Base-by-base conservation (phyloP, 2,329 filamentous ascomycete genomes). In the Coniochaeta ligniaria region DNA sequence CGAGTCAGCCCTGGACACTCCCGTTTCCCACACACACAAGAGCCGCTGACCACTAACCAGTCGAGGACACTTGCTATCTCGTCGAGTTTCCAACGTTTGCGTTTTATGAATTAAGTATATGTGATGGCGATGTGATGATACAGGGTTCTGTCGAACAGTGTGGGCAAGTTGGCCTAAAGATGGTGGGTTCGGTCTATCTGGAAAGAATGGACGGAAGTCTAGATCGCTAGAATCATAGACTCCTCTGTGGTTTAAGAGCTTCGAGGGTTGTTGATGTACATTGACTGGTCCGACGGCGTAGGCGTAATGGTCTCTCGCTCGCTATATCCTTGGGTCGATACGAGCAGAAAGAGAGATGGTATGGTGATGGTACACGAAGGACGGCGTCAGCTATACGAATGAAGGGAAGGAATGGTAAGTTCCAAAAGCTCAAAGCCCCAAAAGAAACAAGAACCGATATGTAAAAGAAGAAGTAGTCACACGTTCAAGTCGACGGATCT, bases 391-490 rank as follows among this genome's bases (percentile, higher is more conserved):
- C 20, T 52, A 31, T 52, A 52, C 47, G 26, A 52, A 80, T 72
- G 78, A 79, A 75, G 74, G 77, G 74, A 73, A 72, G 70, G 73
- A 72, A 73, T 66, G 60, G 65, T 57, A 65, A 58, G 36, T 74
- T 76, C 76, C 77, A 73, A 76, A 74, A 72, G 69, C 70, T 71
- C 74, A 72, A 79, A 74, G 73, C 73, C 75, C 68, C 56, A 73
- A 78, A 78, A 75, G 73, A 78, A 78, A 75, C 73, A 78, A 77
- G 77, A 79, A 77, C 75, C 75, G 73, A 75, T 76, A 75, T 74
- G 74, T 73, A 74, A 77, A 76, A 66, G 69, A 69, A 70, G 70
- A 75, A 76, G 75, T 73, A 71, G 77, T 75, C 73, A 78, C 72
- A 73, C 68, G 71, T 72, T 72, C 72, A 73, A 74, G 75, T 74